These are phyloP conservation scores for Suhomyces xylopsoci DNA, from an alignment of 805 yeast species.

Conservation along the genomic window DNA sequence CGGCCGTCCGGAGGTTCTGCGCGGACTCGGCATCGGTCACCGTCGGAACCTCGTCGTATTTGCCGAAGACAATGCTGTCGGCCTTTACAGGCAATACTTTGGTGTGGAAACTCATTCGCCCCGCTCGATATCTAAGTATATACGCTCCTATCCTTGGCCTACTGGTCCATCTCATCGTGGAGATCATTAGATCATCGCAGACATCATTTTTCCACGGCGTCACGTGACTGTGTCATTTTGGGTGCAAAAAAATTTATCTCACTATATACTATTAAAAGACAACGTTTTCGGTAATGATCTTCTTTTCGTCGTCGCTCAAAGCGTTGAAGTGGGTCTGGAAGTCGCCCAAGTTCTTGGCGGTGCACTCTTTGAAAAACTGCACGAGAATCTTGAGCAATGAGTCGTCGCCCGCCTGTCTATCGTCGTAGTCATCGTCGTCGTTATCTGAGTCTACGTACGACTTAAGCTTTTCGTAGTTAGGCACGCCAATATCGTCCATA, in stretches of 20 bases:
- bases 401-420: slow-evolving; percentile 28
- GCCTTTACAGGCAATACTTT: slow-evolving; percentile 54
- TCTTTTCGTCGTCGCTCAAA: slow-evolving; percentile 53
- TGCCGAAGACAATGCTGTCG: slow-evolving; percentile 46
- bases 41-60: slow-evolving; percentile 38
- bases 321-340: slow-evolving; percentile 51
- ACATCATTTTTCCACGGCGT: neutral
- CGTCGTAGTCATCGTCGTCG: slow-evolving; percentile 32
- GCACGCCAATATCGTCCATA: slow-evolving; percentile 61
- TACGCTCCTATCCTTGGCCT: neutral
- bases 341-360: slow-evolving; percentile 45
- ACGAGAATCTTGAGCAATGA: slow-evolving; percentile 41
- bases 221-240: neutral
- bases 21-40: slow-evolving; percentile 54
- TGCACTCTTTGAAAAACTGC: slow-evolving; percentile 56
- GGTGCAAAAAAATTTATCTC: neutral
- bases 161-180: neutral
- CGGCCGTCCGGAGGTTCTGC: slow-evolving; percentile 54
- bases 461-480: slow-evolving; percentile 60
- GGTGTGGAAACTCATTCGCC: slow-evolving; percentile 19
- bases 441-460: slow-evolving; percentile 51
- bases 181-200: neutral
- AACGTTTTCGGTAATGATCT: slow-evolving; percentile 47
- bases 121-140: neutral
- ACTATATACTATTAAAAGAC: slow-evolving; percentile 20